Evolutionary conservation across 2,329 filamentous ascomycete species (phyloP), one percentile per base, ranked within the genome.

Genomic region (Fusarium anthophilum): DNA sequence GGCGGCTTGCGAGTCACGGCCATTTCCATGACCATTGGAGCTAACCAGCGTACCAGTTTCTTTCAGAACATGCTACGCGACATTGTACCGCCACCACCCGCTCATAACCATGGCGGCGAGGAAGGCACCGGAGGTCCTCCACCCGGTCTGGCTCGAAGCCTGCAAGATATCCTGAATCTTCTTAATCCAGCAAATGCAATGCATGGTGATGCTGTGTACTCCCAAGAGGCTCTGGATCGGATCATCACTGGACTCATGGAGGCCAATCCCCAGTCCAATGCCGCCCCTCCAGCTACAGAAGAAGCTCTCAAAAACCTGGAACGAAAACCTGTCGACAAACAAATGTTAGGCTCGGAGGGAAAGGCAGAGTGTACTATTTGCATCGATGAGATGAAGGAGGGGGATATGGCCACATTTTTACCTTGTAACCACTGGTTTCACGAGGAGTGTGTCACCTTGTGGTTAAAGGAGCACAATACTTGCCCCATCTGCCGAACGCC

Each of bases 341-440:
- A 91, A 47, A 92, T 97, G 88, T 85, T 97, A 11, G 88, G 86
- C 3, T 80, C 84, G 1, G 89, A 91, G 61, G 89, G 88, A 12
- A 93, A 92, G 66, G 92, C 91, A 47, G 95, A 98, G 79, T 99
- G 96, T 81, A 95, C 94, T 41, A 98, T 99, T 66, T 99, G 96
- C 83, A 97, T 98, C 86, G 95, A 98, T 63, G 90, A 93, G 35
- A 92, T 97, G 70, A 87, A 90, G 32, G 79, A 93, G 41, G 93
- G 91, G 17, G 91, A 93, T 37, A 91, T 93, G 79, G 94, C 96
- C 10, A 89, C 93, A 0, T 88, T 92, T 51, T 83, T 99, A 57
- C 95, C 95, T 0, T 99, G 96, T 83, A 92, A 91, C 67, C 96
- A 99, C 80, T 98, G 94, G 94, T 98, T 98, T 81, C 96, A 98